phyloP scores from a whole-genome alignment of 2,329 filamentous ascomycete species.

The Ophiocordyceps camponoti-rufipedis region DNA sequence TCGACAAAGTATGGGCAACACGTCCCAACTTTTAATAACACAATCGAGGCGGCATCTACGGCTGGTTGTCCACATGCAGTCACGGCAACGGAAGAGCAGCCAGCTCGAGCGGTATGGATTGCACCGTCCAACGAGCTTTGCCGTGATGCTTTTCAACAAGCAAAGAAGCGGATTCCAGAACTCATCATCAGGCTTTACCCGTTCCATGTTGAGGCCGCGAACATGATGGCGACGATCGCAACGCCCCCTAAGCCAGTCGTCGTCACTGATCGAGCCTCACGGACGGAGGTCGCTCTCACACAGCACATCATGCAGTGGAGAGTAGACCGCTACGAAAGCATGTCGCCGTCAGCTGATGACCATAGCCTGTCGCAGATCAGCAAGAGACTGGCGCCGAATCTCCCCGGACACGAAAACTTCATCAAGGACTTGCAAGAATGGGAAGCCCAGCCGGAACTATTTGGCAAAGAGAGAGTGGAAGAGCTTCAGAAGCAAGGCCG shows the following conservation, averaged over 20 bases:
- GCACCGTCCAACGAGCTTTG: neutral
- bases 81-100: neutral
- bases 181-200: neutral
- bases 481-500: neutral
- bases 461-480: neutral
- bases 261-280: no score
- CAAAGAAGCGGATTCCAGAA: neutral
- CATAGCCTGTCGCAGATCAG: neutral
- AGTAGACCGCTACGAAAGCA: neutral
- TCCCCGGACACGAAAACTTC: neutral
- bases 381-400: neutral
- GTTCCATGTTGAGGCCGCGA: neutral
- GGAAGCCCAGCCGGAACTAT: neutral
- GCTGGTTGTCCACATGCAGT: no score
- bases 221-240: no score
- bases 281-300: neutral
- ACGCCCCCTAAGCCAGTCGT: neutral
- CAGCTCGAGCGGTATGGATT: neutral
- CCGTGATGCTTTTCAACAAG: neutral
- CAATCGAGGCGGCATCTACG: neutral
- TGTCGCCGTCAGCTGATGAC: neutral
- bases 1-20: no score
- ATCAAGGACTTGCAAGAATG: neutral
- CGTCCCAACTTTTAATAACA: neutral
- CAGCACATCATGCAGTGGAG: no score